These are phyloP conservation scores for Yamagishiella unicocca DNA, from an alignment of 139 green algal species.

Conservation along the genomic window DNA sequence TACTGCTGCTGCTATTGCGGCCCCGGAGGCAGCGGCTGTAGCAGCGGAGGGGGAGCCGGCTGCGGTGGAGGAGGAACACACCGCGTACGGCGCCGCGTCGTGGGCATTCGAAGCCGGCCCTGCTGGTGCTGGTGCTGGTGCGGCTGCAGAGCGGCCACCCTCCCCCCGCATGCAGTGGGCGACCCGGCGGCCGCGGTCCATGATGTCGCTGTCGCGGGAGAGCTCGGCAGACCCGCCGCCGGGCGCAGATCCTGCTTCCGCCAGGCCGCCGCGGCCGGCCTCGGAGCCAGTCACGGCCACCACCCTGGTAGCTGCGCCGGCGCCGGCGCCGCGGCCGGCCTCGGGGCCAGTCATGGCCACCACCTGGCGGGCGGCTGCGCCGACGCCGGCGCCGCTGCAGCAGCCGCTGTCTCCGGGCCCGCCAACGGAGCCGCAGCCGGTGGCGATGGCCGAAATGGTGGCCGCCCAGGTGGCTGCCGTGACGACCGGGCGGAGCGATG, in stretches of 20 bases:
- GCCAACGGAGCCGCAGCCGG: background rate
- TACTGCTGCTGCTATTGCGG: background rate
- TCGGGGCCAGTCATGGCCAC: no score
- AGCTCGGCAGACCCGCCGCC: background rate
- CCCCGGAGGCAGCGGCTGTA: background rate
- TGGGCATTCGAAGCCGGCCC: no score
- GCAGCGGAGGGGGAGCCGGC: background rate
- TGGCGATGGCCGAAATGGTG: background rate
- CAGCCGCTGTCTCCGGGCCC: no score
- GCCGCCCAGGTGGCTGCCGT: no score
- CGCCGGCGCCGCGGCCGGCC: no score
- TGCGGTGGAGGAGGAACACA: background rate
- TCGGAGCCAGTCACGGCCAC: background rate
- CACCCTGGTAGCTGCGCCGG: background rate
- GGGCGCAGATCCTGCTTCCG: background rate
- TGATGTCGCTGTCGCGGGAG: background rate
- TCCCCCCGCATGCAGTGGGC: slow-evolving; percentile 5
- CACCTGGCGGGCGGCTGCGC: background rate
- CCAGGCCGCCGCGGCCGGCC: background rate
- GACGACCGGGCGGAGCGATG: no score
- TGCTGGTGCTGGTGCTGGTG: no score
- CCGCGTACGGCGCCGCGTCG: no score
- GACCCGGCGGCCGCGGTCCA: background rate
- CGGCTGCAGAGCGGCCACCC: background rate
- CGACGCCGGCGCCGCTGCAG: no score